Percentiles rank a stretch among this genome's conserved stretches.
These are phyloP conservation scores for Erodium texanum DNA, from an alignment of 441 rosid species.

Conservation along the genomic window DNA sequence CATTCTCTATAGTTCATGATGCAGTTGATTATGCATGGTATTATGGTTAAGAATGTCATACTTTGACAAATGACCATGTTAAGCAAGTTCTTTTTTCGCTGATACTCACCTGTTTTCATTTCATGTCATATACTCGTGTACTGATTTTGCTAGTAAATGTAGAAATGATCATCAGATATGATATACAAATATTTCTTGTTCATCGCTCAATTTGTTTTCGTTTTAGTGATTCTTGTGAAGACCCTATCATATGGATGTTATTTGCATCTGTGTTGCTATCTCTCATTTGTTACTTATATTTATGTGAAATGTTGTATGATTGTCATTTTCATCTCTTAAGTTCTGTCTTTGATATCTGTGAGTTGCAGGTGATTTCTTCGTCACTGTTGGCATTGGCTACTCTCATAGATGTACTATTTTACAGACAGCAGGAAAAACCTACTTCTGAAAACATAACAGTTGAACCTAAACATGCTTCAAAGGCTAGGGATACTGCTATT, in stretches of 20 bases:
- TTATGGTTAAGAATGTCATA: neutral
- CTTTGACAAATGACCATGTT: neutral
- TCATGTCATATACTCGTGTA: neutral
- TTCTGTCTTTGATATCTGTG: slow-evolving; percentile 13
- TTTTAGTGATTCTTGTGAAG: slow-evolving; percentile 1
- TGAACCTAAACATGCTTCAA: slow-evolving; percentile 61
- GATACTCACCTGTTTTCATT: neutral
- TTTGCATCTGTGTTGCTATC: slow-evolving; percentile 3
- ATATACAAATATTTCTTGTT: neutral
- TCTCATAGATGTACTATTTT: slow-evolving; percentile 68
- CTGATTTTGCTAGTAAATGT: slow-evolving; percentile 1
- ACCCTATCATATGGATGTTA: neutral
- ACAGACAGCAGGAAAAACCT: slow-evolving; percentile 40
- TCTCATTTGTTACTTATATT: slow-evolving; percentile 1
- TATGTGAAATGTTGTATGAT: neutral
- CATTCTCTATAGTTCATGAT: slow-evolving; percentile 4
- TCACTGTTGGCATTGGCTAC: slow-evolving; percentile 83
- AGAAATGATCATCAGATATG: neutral
- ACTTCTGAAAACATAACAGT: slow-evolving; percentile 46
- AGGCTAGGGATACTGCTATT: slow-evolving; percentile 64
- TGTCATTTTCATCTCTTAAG: neutral
- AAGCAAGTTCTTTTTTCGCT: neutral
- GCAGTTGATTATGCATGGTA: neutral
- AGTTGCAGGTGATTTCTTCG: slow-evolving; percentile 66
- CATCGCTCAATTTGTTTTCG: neutral